Base-by-base conservation (phyloP, 164 flowering plant species). In the Berberis vulgaris region DNA sequence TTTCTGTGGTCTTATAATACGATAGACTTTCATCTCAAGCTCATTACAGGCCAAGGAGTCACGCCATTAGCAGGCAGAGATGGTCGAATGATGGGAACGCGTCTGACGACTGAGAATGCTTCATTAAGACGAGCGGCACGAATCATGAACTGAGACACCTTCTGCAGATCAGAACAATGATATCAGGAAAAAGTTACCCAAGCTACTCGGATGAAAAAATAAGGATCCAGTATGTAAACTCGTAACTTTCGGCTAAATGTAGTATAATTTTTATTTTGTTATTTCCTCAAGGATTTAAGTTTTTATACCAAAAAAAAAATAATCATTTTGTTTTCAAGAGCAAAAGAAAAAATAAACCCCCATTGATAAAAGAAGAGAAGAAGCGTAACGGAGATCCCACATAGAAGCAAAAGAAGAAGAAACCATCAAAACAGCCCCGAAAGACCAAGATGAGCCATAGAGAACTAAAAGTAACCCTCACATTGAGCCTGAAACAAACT, bases 111-210 rank as follows among this genome's bases (percentile, higher is more conserved):
- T 41, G 96, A 85, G 69, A 89, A 87, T 13, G 96, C 98, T 78
- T 89, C 96, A 61, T 89, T 92, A 2, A 89, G 85, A 57, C 96
- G 93, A 9, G 88, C 91, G 50, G 90, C 90, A 26, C 81, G 88
- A 53, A 67, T 79, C 88, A 74, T 82, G 75, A 87, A 77, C 84
- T 87, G 91, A 46, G 91, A 85, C 55, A 80, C 86, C 87, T 87
- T 87, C 96, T 91, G 94, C 83, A 80, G 13, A 67, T 53, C 38
- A 58, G 65, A 71, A 11, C 46, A 26, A 68, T 67, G 66, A 64
- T 55, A 59, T 5, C 11, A 61, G 9, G n/a, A 61, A 13, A 4
- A 41, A 40, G 1, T 10, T 40, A 7, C 0, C 3, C 7, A 41
- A 4, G 3, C 7, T 39, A 7, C 41, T 56, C 8, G 59, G 41